Evolutionary conservation across 2,329 filamentous ascomycete genomes (phyloP).

Genomic region (Pseudopyricularia cyperi): DNA sequence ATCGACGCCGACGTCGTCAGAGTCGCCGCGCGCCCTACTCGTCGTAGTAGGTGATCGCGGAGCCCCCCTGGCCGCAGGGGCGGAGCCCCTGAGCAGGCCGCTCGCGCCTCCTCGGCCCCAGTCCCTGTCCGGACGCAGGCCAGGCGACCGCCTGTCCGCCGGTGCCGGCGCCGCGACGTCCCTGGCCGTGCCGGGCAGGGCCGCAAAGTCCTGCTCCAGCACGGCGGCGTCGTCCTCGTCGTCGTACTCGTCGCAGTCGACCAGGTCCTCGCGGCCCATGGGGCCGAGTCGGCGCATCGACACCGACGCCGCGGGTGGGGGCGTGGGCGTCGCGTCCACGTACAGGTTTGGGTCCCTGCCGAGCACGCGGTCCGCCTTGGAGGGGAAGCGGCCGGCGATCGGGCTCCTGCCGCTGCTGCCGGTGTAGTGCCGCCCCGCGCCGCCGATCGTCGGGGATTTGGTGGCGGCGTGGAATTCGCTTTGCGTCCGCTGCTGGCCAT

Average conservation of each 20-base stretch:
- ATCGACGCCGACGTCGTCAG: conserved; percentile 1
- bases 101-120: conserved; percentile 22
- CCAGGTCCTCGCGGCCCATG: conserved; percentile 27
- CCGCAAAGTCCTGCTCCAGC: conserved; percentile 21
- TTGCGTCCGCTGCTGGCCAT: neutral
- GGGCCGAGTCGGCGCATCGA: conserved; percentile 32
- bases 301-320: conserved; percentile 19
- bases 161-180: conserved; percentile 5
- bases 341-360: conserved; percentile 44
- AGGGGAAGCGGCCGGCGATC: conserved; percentile 23
- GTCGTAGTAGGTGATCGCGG: neutral
- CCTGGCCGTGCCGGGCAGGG: conserved; percentile 20
- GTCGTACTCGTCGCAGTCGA: conserved; percentile 25
- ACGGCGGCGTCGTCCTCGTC: conserved; percentile 14
- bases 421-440: neutral
- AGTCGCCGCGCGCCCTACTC: neutral
- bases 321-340: conserved; percentile 27
- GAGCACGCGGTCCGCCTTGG: conserved; percentile 45
- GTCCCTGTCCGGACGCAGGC: neutral
- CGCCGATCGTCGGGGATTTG: neutral
- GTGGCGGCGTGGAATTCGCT: neutral
- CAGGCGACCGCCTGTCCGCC: neutral
- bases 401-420: neutral
- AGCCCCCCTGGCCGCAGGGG: neutral
- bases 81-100: conserved; percentile 14